Evolutionary conservation across 805 yeast species (phyloP).

Genomic region (Candida pini): DNA sequence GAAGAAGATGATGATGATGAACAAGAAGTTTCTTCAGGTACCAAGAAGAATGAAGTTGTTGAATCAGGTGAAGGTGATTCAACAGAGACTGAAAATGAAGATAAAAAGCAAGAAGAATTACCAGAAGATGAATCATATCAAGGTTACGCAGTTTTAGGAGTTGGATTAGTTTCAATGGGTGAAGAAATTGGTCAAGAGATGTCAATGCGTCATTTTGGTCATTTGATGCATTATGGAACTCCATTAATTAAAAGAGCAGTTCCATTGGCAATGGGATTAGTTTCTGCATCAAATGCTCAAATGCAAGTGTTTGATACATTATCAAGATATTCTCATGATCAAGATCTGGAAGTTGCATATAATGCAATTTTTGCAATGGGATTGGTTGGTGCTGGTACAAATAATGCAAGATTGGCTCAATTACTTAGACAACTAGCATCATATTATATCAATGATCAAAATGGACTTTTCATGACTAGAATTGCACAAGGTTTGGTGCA

Average conservation of each 20-base stretch:
- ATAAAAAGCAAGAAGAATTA: constrained; percentile 23
- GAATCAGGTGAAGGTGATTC: constrained; percentile 26
- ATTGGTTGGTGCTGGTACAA: constrained; percentile 96
- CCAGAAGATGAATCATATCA: constrained; percentile 57
- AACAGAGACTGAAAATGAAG: constrained; percentile 29
- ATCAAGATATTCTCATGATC: constrained; percentile 94
- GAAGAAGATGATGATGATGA: constrained; percentile 58
- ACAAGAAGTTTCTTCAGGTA: constrained; percentile 33
- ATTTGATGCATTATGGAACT: constrained; percentile 96
- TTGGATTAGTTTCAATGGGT: constrained; percentile 94
- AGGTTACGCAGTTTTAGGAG: constrained; percentile 90
- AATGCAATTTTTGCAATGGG: constrained; percentile 98
- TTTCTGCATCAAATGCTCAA: constrained; percentile 89
- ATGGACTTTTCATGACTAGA: constrained; percentile 86
- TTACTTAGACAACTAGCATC: constrained; percentile 90
- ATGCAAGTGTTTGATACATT: constrained; percentile 96
- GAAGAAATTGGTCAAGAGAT: constrained; percentile 97
- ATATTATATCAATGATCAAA: constrained; percentile 85
- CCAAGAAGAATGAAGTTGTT: constrained; percentile 21
- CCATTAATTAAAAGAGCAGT: constrained; percentile 87
- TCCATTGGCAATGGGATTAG: constrained; percentile 96
- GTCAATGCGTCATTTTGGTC: constrained; percentile 95
- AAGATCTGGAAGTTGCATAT: constrained; percentile 88
- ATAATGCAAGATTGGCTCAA: constrained; percentile 96
- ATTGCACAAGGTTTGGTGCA: constrained; percentile 93